phyloP scores from a whole-genome alignment of 176 grass and related monocot species.

The Oryza coarctata region DNA sequence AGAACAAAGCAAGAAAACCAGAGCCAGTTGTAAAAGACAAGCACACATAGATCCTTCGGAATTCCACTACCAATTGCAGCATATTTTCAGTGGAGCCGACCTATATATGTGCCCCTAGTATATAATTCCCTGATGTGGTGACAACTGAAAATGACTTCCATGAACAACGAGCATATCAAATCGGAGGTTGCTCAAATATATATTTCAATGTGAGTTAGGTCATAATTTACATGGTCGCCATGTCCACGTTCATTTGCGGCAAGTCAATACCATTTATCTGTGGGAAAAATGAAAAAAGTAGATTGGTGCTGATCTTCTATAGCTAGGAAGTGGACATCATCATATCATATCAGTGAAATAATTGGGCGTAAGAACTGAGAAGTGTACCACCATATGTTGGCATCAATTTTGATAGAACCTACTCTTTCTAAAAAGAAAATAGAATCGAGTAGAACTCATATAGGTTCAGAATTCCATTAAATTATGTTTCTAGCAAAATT shows the following conservation, averaged over 20 bases:
- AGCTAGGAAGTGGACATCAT: neutral
- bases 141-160: conserved; percentile 36
- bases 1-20: conserved; percentile 44
- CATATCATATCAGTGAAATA: neutral
- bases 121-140: conserved; percentile 19
- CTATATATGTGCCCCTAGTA: neutral
- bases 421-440: neutral
- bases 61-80: conserved; percentile 34
- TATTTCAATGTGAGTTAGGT: neutral
- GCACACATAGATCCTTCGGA: neutral
- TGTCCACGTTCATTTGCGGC: neutral
- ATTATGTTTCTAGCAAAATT: neutral
- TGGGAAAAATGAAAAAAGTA: neutral
- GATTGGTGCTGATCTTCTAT: neutral
- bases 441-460: neutral
- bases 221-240: conserved; percentile 18
- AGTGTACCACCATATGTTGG: neutral
- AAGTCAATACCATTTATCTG: neutral
- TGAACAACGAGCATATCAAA: conserved; percentile 28
- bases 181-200: neutral
- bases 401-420: neutral
- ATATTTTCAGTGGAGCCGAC: conserved; percentile 32
- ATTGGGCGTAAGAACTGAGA: neutral
- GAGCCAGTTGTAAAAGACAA: conserved; percentile 38
- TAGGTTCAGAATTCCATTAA: neutral